Evolutionary conservation across 352 stramenopile genomes (phyloP), one percentile per base, ranked within the genome.

Genomic region (Pythium myriotylum): DNA sequence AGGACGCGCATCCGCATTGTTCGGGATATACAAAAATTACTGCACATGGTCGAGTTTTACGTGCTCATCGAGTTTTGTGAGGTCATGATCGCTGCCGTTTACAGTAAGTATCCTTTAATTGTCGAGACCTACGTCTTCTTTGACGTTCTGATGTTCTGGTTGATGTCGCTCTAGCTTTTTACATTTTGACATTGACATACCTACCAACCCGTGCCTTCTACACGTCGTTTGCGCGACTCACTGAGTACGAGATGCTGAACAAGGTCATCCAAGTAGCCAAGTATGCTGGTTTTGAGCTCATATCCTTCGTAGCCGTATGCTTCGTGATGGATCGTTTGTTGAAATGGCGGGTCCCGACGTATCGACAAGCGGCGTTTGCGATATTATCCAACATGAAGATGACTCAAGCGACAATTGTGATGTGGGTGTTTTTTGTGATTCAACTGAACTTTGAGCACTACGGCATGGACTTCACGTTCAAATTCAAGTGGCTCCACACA

Each of bases 21-120:
- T 9, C 40, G 29, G 16, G 19, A 58, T 6, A 49, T 63, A 1
- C 35, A 51, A 0, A 73, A 76, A 23, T 49, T 76, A 39, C 68
- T 76, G 41, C 65, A 71, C 24, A 70, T 68, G 52, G 59, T 59
- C 13, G 65, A 76, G 29, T 71, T 73, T 17, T 68, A 62, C 54
- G 54, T 62, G 16, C 54, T 65, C 20, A 67, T 73, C 17, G 65
- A 73, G 26, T 71, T 63, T 26, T 58, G 48, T 9, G 69, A 76
- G 33, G 56, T 71, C 13, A 63, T 71, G 35, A 63, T 70, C 9
- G 45, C 54, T n/a, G 14, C 32, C 29, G 10, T 54, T 2, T 54
- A 54, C 29, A n/a, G 48, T 54, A 33, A 14, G 48, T 54, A 1
- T 19, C 4, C 27, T 48, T 37, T 35, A 10, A 35, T 55, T 23